Base-by-base conservation (phyloP, 2,329 filamentous ascomycete species). In the Monosporascus ibericus region DNA sequence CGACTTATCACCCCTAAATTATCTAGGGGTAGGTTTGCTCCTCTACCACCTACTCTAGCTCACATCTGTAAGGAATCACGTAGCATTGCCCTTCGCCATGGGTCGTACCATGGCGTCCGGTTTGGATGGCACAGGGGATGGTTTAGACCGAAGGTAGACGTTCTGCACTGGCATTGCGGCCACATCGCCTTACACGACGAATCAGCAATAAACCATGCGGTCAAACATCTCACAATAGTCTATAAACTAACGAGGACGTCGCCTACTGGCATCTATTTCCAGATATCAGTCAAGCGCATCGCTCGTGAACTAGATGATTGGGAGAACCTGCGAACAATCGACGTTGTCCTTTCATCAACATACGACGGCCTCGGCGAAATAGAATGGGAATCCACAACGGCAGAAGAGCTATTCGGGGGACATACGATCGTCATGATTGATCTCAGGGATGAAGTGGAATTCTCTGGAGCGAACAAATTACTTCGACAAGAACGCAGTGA, bases 151-250 rank as follows among this genome's bases (percentile, higher is more conserved):
- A 11, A n/a, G 14, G 5, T 11, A 11, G 39, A 42, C 18, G 39
- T 42, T 8, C 18, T 42, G 11, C 1, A 7, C 8, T 42, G 39
- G 39, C 5, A 5, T 15, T 2, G 0, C 39, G 2, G 39, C 9
- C 8, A 11, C 39, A 11, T 1, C 5, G 37, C 8, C 37, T 1
- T 4, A 0, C 39, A 1, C 1, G 2, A 7, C n/a, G 9, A 8
- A 22, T 14, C 2, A 24, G 18, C 17, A 22, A 20, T 42, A n/a
- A 42, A 42, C 20, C 39, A 20, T 20, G 20, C n/a, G 2, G 39
- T 24, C 18, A 11, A 42, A 20, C 39, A 22, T 11, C 39, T 42
- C 3, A 18, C 39, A 42, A 42, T 42, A 18, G 22, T 22, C 39
- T 42, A 14, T n/a, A 3, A 27, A 7, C 24, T 6, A 25, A 25